Evolutionary conservation across 768 basidiomycete genomes (phyloP), one percentile per base, ranked within the genome.

Genomic region (Asterophora lycoperdoides): DNA sequence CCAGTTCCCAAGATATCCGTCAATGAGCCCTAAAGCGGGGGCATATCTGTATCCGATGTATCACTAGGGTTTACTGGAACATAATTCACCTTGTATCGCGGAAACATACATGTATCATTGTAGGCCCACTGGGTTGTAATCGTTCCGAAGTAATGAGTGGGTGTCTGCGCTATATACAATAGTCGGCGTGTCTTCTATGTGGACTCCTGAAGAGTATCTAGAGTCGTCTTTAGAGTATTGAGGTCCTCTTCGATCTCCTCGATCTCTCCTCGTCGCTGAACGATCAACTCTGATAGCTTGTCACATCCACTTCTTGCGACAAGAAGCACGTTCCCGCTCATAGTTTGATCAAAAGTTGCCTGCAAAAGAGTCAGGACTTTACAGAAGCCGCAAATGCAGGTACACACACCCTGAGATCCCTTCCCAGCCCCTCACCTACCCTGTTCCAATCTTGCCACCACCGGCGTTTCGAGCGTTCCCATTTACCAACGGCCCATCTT

Each of bases 381-480:
- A 9, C 5, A 40, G 20, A 13, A 19, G 34, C 9, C 37, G 32
- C 14, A 28, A 4, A 18, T 18, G 26, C 15, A 41, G 15, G n/a
- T 20, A 30, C 29, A 55, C 72, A 36, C 60, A 84, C 86, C 72
- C 74, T 71, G 17, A 88, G 64, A 64, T 89, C 86, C 38, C 86
- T 71, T 39, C 75, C 72, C 32, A 87, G 68, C 0, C 87, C 83
- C 41, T 81, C 71, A 5, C 78, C 76, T 3, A 87, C 70, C 41
- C 87, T 71, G 15, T 58, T 59, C 73, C 80, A 84, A 60, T 89
- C 86, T 45, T 77, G 73, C 78, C 78, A 76, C 86, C 86, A 91
- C 51, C 67, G 69, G 48, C 64, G 68, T 62, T 85, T 84, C 3
- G 80, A 79, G 54, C 72, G 78, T 48, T 88, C 84, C 85, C 86